Evolutionary conservation across 2,329 filamentous ascomycete genomes (phyloP), one percentile per base, ranked within the genome.

Genomic region (Penicillium sp.): DNA sequence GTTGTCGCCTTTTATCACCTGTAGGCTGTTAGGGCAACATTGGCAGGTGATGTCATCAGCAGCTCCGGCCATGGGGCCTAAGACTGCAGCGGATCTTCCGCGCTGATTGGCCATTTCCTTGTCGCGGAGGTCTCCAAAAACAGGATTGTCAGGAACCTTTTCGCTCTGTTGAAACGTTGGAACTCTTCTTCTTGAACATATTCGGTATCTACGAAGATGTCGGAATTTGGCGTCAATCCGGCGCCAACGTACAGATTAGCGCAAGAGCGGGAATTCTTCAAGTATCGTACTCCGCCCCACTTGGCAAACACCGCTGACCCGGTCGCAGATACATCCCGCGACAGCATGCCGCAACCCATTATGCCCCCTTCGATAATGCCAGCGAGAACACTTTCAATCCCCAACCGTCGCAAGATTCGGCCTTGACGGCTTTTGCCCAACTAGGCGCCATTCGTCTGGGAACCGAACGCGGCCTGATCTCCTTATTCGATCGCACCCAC

Each of bases 401-500:
- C 8, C 67, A 67, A 7, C 59, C 67, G 4, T 72, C 67, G 0
- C 57, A 55, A 11, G 71, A 75, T 48, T 58, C 65, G 9, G 63
- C 69, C 47, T 71, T 84, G 43, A 81, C 79, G 1, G 75, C 78
- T 5, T 76, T 83, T 48, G 80, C 81, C 18, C 79, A 83, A 61
- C 72, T 83, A 4, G 80, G 73, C 1, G 71, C 75, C 5, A 66
- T 77, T 49, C 74, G 77, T 13, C 68, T 82, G 4, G 69, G 74
- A n/a, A 72, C 71, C 4, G 65, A 71, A 18, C 74, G 80, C 29
- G 69, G 74, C 14, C 60, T 83, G 21, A 73, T 84, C 45, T 83
- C 81, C 1, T 68, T 84, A 16, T 83, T 84, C 56, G 81, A 82
- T 57, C 67, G 66, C 4, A 69, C 71, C 4, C 63, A 74, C 43